These are phyloP conservation scores for Acaromyces ingoldii DNA, from an alignment of 1,284 basidiomycete species.

Conservation along the genomic window DNA sequence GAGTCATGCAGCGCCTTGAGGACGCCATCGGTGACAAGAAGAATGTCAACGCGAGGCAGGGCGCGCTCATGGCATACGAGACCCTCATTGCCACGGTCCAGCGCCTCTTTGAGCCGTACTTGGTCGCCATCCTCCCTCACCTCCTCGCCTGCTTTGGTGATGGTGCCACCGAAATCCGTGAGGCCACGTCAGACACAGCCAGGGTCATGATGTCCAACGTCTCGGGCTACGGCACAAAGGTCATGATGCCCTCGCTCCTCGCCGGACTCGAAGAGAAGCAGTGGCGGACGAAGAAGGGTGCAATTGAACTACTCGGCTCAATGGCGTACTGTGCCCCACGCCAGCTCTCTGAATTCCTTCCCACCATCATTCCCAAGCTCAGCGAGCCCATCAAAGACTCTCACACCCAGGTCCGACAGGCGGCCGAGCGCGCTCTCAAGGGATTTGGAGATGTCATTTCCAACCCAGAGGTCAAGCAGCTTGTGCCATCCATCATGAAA, in stretches of 20 bases:
- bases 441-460: slow-evolving; percentile 76
- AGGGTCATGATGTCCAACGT: slow-evolving; percentile 92
- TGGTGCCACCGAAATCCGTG: slow-evolving; percentile 77
- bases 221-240: slow-evolving; percentile 64
- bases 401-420: slow-evolving; percentile 86
- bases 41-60: slow-evolving; percentile 77
- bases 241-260: slow-evolving; percentile 83
- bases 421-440: slow-evolving; percentile 93
- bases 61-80: slow-evolving; percentile 91
- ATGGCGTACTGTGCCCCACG: slow-evolving; percentile 98
- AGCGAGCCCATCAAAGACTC: slow-evolving; percentile 95
- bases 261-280: slow-evolving; percentile 95
- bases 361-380: slow-evolving; percentile 90
- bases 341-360: slow-evolving; percentile 89
- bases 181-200: slow-evolving; percentile 88
- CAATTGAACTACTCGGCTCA: slow-evolving; percentile 93
- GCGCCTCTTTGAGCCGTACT: slow-evolving; percentile 89
- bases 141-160: slow-evolving; percentile 89
- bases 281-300: slow-evolving; percentile 97
- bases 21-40: slow-evolving; percentile 86
- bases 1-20: slow-evolving; percentile 69
- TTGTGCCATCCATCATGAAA: slow-evolving; percentile 88
- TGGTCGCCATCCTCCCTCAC: slow-evolving; percentile 68
- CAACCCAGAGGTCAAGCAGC: slow-evolving; percentile 73
- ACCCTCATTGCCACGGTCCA: slow-evolving; percentile 74